A percentile compares a stretch with the other conserved stretches of the same genome.
phyloP scores from a whole-genome alignment of 352 stramenopile species.

The Aphanomyces astaci region DNA sequence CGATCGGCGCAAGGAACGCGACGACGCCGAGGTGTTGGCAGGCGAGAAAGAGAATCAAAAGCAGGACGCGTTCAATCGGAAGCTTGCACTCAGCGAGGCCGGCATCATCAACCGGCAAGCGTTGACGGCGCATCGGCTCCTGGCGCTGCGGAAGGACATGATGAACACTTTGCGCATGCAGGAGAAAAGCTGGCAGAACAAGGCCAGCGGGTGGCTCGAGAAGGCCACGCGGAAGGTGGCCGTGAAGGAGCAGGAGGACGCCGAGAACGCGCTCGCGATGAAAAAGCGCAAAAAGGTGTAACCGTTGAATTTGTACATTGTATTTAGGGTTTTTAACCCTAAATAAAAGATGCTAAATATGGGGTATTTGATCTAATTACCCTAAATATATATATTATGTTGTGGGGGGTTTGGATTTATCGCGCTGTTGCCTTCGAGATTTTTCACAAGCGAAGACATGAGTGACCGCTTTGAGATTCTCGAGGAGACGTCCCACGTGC shows the following conservation, averaged over 20 bases:
- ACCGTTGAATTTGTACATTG: neutral
- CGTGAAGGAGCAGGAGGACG: slow-evolving; percentile 86
- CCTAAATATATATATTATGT: neutral
- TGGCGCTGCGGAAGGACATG: slow-evolving; percentile 69
- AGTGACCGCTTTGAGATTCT: slow-evolving; percentile 66
- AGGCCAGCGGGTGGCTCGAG: slow-evolving; percentile 75
- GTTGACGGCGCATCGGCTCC: slow-evolving; percentile 60
- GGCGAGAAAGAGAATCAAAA: slow-evolving; percentile 55
- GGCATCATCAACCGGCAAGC: slow-evolving; percentile 63
- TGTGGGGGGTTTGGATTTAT: neutral
- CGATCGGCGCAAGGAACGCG: slow-evolving; percentile 51
- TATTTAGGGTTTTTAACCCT: neutral
- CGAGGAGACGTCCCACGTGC: slow-evolving; percentile 75
- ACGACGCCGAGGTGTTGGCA: slow-evolving; percentile 36
- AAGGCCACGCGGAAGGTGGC: slow-evolving; percentile 82
- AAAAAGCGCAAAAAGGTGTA: slow-evolving; percentile 39
- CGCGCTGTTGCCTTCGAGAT: neutral
- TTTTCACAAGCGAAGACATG: slow-evolving; percentile 2
- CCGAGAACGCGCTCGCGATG: slow-evolving; percentile 58
- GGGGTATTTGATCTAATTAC: too few relatives aligned
- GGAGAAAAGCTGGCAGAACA: slow-evolving; percentile 80
- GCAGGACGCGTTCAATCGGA: slow-evolving; percentile 66
- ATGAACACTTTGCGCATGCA: slow-evolving; percentile 52
- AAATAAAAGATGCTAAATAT: too few relatives aligned
- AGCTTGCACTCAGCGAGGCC: slow-evolving; percentile 59